Evolutionary conservation across 2,329 filamentous ascomycete species (phyloP), one percentile per base, ranked within the genome.

Genomic region (Penicillium polonicum): DNA sequence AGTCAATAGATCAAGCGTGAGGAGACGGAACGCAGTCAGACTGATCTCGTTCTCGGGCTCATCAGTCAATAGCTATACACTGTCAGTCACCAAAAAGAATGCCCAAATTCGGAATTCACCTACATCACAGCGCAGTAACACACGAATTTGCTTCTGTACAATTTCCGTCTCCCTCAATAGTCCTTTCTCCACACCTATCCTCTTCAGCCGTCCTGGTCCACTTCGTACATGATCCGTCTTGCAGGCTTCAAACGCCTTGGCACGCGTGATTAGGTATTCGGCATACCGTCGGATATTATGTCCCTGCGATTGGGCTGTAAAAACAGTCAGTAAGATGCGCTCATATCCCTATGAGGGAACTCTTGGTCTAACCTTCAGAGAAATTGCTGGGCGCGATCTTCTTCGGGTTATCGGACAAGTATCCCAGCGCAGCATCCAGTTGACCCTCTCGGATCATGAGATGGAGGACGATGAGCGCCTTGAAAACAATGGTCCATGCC

Each of bases 401-500:
- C 68, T 89, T 90, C 55, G 91, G 89, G 71, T 93, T 89, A 65
- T 89, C 88, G 43, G 92, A 84, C 35, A 99, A 84, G 69, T 91
- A 97, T 60, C 86, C 84, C 64, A 99, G 81, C 3, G 94, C 96
- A 48, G 92, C 89, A 73, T 97, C 91, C 35, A 88, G 87, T 63
- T 92, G 88, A 53, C 94, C 94, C 78, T 99, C 94, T 66, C 94
- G 86, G 72, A 99, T 94, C 94, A 99, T 97, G 60, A 97, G 80
- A 75, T 99, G 94, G 46, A 96, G 87, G 48, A 96, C 94, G 68
- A 97, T 96, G 65, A 99, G 82, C 68, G 91, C 88, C 81, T 99
- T 99, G 87, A 97, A 96, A 64, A 96, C 93, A 57, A 97, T 92
- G n/a, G 94, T 99, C 94, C 94, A 99, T 82, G 94, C 96, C 66